phyloP scores from a whole-genome alignment of 805 yeast species.

The Kodamaea sagamina region DNA sequence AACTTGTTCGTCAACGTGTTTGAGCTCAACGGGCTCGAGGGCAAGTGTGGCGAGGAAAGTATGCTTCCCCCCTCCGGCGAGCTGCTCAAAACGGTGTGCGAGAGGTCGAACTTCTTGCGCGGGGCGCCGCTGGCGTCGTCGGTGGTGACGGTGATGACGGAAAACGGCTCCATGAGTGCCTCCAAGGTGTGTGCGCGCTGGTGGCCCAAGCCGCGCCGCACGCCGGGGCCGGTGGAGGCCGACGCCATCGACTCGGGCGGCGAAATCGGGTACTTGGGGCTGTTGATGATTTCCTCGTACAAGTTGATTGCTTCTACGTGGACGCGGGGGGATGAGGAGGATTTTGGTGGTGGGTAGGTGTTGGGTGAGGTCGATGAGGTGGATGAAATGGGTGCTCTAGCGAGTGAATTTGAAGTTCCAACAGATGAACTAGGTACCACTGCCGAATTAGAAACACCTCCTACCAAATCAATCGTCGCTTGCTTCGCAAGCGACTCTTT shows the following conservation, averaged over 20 bases:
- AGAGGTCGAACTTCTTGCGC: constrained; percentile 20
- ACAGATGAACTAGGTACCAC: too few species aligned
- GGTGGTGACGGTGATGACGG: constrained; percentile 11
- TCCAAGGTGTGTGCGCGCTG: constrained; percentile 18
- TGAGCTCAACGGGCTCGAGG: constrained; percentile 23
- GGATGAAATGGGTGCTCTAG: too few species aligned
- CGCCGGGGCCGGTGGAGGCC: neutral
- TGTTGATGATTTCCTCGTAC: constrained; percentile 12
- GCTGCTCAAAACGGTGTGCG: constrained; percentile 20
- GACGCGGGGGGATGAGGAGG: too few species aligned
- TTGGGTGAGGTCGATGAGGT: too few species aligned
- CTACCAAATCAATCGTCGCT: too few species aligned
- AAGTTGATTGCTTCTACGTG: constrained; percentile 14
- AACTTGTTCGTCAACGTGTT: constrained; percentile 22
- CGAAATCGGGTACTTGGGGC: constrained; percentile 9
- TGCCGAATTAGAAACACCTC: too few species aligned
- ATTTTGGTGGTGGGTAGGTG: too few species aligned
- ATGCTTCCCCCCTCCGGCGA: constrained; percentile 13
- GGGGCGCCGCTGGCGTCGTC: constrained; percentile 7
- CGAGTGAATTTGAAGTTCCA: too few species aligned
- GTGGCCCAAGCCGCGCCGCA: constrained; percentile 11
- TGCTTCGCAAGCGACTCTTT: neutral
- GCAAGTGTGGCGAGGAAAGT: constrained; percentile 7
- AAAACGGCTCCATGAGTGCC: constrained; percentile 21
- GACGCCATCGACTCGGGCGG: constrained; percentile 8